A percentile compares a stretch with the other conserved stretches of the same genome.
Conservation (phyloP, 2,329 filamentous ascomycete genomes). For the Aspergillus brasiliensis region DNA sequence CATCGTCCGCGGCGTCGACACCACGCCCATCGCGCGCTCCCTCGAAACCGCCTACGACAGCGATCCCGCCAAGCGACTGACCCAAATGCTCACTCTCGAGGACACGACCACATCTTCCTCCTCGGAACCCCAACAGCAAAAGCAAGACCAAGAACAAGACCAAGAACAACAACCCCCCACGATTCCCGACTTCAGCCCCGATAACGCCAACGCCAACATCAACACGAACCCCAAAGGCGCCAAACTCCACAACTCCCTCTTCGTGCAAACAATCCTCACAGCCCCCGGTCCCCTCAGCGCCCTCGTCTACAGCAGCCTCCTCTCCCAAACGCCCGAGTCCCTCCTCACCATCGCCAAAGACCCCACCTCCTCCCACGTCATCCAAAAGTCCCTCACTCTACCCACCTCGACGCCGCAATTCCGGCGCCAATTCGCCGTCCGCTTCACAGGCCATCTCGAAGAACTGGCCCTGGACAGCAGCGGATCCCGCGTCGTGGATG, state of each 20-base stretch:
- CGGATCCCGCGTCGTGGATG: slow-evolving; percentile 69
- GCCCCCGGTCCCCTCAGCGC: slow-evolving; percentile 69
- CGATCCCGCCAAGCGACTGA: slow-evolving; percentile 54
- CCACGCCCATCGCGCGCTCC: slow-evolving; percentile 56
- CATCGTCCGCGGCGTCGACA: slow-evolving; percentile 64
- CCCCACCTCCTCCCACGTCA: slow-evolving; percentile 59
- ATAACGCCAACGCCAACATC: neutral
- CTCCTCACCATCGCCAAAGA: slow-evolving; percentile 68
- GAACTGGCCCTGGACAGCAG: slow-evolving; percentile 63
- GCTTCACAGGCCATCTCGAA: slow-evolving; percentile 63
- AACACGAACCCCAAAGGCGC: slow-evolving; percentile 27
- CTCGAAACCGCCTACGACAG: slow-evolving; percentile 61
- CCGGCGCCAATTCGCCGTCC: slow-evolving; percentile 64
- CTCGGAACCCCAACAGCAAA: too few relatives aligned
- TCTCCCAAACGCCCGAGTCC: slow-evolving; percentile 58
- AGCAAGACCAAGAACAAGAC: slow-evolving; percentile 52
- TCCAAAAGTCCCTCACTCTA: slow-evolving; percentile 64
- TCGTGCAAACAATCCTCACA: slow-evolving; percentile 77
- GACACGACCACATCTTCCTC: slow-evolving; percentile 33
- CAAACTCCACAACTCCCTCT: slow-evolving; percentile 78
- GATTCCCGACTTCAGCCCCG: slow-evolving; percentile 12
- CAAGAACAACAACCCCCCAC: slow-evolving; percentile 36
- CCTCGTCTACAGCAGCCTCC: slow-evolving; percentile 72
- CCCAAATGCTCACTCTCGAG: slow-evolving; percentile 62
- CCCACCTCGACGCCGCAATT: slow-evolving; percentile 57